Conservation (phyloP, 2,329 filamentous ascomycete species). For the Fusarium solani-melongenae region DNA sequence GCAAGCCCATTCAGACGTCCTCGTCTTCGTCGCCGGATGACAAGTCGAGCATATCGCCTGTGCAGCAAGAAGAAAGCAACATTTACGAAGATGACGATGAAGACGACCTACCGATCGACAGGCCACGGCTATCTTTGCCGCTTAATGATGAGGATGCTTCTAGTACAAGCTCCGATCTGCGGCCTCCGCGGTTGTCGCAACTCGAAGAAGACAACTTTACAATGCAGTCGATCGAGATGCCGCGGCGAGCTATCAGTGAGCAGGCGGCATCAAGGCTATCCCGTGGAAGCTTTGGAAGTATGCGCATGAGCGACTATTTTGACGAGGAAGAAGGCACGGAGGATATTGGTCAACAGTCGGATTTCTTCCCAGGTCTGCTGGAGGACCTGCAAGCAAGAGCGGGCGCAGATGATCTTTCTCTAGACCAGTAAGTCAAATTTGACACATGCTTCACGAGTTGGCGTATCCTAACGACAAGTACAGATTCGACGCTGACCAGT, state of each 20-base stretch:
- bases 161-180: constrained; percentile 63
- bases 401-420: constrained; percentile 54
- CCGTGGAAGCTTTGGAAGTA: constrained; percentile 64
- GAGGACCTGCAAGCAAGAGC: constrained; percentile 56
- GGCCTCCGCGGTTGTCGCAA: constrained; percentile 64
- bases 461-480: constrained; percentile 9
- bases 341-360: constrained; percentile 58
- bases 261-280: constrained; percentile 58
- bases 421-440: constrained; percentile 53
- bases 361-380: constrained; percentile 63
- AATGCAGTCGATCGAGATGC: constrained; percentile 68
- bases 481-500: constrained; percentile 55
- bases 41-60: constrained; percentile 44
- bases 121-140: constrained; percentile 67
- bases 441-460: background rate
- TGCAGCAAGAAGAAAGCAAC: constrained; percentile 54
- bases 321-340: constrained; percentile 50
- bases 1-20: constrained; percentile 57
- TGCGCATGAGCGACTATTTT: constrained; percentile 65
- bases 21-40: constrained; percentile 56
- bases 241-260: constrained; percentile 63
- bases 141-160: constrained; percentile 62
- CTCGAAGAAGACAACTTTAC: constrained; percentile 71
- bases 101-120: constrained; percentile 60
- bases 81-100: constrained; percentile 63